These are phyloP conservation scores for Torulaspora gathmanii DNA, from an alignment of 805 yeast species.

Conservation along the genomic window DNA sequence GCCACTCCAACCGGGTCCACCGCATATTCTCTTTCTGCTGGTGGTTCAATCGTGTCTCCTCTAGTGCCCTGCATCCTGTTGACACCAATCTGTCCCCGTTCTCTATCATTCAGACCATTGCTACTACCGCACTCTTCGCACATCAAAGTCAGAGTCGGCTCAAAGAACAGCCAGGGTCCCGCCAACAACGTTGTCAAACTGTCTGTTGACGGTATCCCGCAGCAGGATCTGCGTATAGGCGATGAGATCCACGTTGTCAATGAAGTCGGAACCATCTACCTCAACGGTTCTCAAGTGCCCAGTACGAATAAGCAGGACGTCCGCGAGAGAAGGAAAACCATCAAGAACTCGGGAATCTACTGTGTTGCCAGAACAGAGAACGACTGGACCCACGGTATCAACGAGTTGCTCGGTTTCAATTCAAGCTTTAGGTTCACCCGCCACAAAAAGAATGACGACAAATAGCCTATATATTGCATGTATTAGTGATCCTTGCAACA, in stretches of 20 bases:
- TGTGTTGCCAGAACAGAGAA: constrained; percentile 78
- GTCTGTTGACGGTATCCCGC: constrained; percentile 80
- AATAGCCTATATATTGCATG: constrained; percentile 21
- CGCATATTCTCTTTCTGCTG: constrained; percentile 83
- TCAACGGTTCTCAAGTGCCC: constrained; percentile 50
- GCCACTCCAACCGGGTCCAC: constrained; percentile 95
- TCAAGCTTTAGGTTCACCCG: constrained; percentile 60
- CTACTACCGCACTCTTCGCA: constrained; percentile 75
- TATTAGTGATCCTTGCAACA: constrained; percentile 48
- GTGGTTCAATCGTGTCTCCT: constrained; percentile 92
- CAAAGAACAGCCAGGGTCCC: constrained; percentile 40
- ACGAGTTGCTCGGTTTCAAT: constrained; percentile 84
- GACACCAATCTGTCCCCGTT: constrained; percentile 90
- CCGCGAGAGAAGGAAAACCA: constrained; percentile 18
- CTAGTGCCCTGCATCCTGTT: constrained; percentile 73
- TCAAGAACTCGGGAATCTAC: constrained; percentile 61
- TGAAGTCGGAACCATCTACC: constrained; percentile 57
- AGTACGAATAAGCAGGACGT: constrained; percentile 20
- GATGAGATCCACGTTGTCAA: constrained; percentile 73
- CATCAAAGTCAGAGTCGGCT: constrained; percentile 56
- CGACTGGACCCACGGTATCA: constrained; percentile 91
- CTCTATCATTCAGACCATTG: constrained; percentile 84
- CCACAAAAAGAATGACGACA: not conserved
- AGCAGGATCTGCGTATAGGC: constrained; percentile 60
- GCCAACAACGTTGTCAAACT: constrained; percentile 48